Percentiles rank a stretch among this genome's conserved stretches.
phyloP scores from a whole-genome alignment of 2,329 filamentous ascomycete species.

The Fusarium phyllophilum region DNA sequence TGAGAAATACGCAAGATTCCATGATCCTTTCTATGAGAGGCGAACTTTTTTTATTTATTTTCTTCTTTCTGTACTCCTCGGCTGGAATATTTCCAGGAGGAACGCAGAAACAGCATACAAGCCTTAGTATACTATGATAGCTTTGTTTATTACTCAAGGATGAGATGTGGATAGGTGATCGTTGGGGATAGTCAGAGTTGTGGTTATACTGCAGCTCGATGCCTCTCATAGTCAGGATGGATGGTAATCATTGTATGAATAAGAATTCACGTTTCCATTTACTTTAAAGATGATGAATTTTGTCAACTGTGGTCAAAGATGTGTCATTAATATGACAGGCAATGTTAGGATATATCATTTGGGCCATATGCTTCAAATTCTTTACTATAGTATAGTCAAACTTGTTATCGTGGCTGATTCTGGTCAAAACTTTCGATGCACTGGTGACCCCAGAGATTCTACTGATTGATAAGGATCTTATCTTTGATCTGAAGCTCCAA shows the following conservation, averaged over 20 bases:
- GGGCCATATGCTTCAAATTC: neutral
- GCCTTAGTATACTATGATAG: constrained; percentile 28
- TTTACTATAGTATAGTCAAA: neutral
- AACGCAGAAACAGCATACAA: constrained; percentile 32
- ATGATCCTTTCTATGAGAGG: constrained; percentile 34
- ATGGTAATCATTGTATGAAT: constrained; percentile 45
- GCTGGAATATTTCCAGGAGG: neutral
- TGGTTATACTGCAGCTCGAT: constrained; percentile 12
- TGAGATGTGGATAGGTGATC: constrained; percentile 13
- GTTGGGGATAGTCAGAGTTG: constrained; percentile 6
- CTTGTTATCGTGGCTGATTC: neutral
- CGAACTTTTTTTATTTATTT: constrained; percentile 11
- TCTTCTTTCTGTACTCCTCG: constrained; percentile 17
- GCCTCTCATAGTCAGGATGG: constrained; percentile 31
- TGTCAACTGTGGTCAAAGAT: neutral
- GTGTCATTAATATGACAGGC: neutral
- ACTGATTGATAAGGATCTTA: constrained; percentile 26
- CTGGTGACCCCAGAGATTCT: neutral
- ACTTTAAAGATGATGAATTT: neutral
- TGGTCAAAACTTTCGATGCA: neutral
- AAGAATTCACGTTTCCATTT: constrained; percentile 36
- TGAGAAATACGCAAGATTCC: constrained; percentile 40
- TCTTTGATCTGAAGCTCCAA: constrained; percentile 4
- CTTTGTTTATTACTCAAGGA: constrained; percentile 26
- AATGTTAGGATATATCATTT: no score